Evolutionary conservation across 768 basidiomycete species (phyloP).

Genomic region (Roridomyces roridus): DNA sequence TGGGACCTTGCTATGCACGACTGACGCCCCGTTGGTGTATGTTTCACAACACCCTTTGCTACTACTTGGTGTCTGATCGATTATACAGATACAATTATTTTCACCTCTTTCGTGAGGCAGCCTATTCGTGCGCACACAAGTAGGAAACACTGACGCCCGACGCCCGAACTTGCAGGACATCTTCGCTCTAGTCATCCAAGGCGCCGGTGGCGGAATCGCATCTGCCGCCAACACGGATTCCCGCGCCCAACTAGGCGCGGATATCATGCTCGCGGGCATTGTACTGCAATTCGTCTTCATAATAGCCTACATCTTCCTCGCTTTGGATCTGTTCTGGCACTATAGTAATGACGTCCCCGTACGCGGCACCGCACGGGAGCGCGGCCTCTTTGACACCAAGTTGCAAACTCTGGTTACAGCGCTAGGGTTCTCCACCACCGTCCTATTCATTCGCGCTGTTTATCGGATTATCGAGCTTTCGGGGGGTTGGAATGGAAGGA

Average conservation of each 20-base stretch:
- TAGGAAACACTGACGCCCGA: too few relatives aligned
- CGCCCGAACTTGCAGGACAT: too few relatives aligned
- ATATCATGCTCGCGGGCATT: conserved; percentile 64
- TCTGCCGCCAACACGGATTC: background rate
- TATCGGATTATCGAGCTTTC: conserved; percentile 60
- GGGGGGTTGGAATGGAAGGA: conserved; percentile 56
- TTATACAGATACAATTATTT: conserved; percentile 42
- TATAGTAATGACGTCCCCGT: conserved; percentile 44
- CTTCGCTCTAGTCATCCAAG: conserved; percentile 10
- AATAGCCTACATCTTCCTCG: conserved; percentile 45
- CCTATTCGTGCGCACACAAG: too few relatives aligned
- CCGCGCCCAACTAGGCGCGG: background rate
- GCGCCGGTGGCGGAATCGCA: conserved; percentile 11
- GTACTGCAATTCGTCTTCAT: conserved; percentile 52
- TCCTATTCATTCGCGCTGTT: conserved; percentile 57
- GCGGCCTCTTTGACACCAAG: background rate
- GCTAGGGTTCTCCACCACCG: conserved; percentile 44
- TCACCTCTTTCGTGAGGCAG: conserved; percentile 40
- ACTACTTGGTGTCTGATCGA: conserved; percentile 17
- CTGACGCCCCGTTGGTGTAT: conserved; percentile 47
- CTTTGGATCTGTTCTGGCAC: conserved; percentile 52
- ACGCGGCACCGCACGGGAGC: background rate
- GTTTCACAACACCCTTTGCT: conserved; percentile 15
- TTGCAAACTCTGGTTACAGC: conserved; percentile 38
- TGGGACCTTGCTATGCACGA: conserved; percentile 58